These are phyloP conservation scores for Paecilomyces niveus DNA, from an alignment of 2,329 filamentous ascomycete species.

Conservation along the genomic window DNA sequence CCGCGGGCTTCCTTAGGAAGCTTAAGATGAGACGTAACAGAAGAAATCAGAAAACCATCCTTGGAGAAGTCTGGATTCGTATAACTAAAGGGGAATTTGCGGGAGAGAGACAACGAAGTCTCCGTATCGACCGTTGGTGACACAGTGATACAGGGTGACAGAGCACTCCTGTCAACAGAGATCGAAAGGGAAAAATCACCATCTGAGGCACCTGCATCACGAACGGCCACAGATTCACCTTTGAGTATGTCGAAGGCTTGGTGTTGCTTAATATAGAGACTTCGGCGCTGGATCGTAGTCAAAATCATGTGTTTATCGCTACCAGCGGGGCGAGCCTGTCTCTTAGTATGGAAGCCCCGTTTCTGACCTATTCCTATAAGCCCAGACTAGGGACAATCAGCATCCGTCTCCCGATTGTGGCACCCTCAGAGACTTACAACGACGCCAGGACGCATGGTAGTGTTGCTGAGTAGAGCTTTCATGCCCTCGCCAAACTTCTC, in stretches of 20 bases:
- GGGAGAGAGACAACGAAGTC: constrained; percentile 36
- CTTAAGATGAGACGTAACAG: constrained; percentile 43
- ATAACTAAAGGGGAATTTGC: constrained; percentile 59
- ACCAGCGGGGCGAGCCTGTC: constrained; percentile 17
- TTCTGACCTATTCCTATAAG: constrained; percentile 30
- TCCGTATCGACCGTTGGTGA: constrained; percentile 45
- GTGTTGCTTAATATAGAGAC: constrained; percentile 49
- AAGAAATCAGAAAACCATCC: constrained; percentile 33
- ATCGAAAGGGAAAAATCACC: constrained; percentile 52
- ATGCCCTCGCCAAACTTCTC: constrained; percentile 66
- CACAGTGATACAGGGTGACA: constrained; percentile 58
- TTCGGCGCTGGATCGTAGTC: constrained; percentile 37
- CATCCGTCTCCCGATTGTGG: background rate
- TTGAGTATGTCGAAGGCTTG: constrained; percentile 52
- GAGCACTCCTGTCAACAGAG: constrained; percentile 56
- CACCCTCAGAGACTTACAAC: constrained; percentile 12
- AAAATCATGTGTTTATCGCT: background rate
- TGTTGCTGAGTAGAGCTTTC: constrained; percentile 49
- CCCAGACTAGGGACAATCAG: constrained; percentile 11
- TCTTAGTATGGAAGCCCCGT: constrained; percentile 47
- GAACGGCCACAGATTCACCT: constrained; percentile 41
- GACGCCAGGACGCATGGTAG: constrained; percentile 19
- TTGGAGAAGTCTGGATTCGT: constrained; percentile 38
- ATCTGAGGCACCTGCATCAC: constrained; percentile 26
- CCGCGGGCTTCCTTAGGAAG: constrained; percentile 42